These are phyloP conservation scores for Skeletonema grethae DNA, from an alignment of 108 stramenopile genomes.

Conservation along the genomic window DNA sequence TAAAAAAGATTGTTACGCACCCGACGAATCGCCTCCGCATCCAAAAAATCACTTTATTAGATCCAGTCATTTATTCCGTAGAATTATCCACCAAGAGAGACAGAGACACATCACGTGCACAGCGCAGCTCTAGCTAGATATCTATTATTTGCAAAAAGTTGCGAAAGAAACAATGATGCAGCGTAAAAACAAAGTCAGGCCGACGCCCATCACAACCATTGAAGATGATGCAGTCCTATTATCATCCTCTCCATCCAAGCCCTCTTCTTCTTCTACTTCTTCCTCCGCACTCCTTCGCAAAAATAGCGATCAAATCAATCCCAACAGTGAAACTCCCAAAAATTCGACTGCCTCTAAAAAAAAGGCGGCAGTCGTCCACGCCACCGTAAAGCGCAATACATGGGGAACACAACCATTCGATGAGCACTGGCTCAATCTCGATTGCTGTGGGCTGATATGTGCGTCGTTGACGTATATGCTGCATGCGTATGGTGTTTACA, in stretches of 20 bases:
- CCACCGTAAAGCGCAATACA: conserved; percentile 61
- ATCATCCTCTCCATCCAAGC: background rate
- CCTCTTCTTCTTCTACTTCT: too few species aligned
- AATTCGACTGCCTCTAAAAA: too few species aligned
- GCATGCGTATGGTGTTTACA: conserved; percentile 71
- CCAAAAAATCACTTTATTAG: too few species aligned
- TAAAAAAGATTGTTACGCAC: too few species aligned
- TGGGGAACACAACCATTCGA: conserved; percentile 83
- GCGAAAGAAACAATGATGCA: conserved; percentile 32
- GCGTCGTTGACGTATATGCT: conserved; percentile 71
- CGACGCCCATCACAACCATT: background rate
- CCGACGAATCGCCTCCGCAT: too few species aligned
- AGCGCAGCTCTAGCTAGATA: background rate
- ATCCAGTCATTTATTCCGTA: too few species aligned
- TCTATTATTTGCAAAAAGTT: too few species aligned
- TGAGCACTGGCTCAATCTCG: conserved; percentile 78
- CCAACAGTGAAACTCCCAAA: background rate
- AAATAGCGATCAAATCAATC: background rate
- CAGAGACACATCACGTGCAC: too few species aligned
- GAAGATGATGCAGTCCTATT: background rate
- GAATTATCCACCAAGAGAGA: too few species aligned
- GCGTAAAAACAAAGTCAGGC: conserved; percentile 37
- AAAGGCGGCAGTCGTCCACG: conserved; percentile 14
- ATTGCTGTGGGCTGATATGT: conserved; percentile 88
- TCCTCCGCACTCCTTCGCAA: background rate